A percentile compares a stretch with the other conserved stretches of the same genome.
Conservation (phyloP, 352 stramenopile genomes). For the Pythium angustatum region DNA sequence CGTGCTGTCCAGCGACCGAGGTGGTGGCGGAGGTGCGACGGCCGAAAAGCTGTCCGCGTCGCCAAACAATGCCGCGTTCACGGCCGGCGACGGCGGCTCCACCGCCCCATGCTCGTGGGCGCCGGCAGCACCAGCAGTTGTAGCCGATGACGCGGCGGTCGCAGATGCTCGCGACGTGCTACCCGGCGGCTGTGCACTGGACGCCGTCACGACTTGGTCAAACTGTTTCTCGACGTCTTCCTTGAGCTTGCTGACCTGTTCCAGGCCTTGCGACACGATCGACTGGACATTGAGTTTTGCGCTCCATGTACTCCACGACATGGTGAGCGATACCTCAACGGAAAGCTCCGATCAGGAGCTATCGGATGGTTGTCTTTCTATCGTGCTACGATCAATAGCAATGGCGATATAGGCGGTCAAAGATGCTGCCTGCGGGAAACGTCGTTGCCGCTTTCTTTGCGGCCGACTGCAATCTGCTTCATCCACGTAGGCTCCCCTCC, state of each 20-base stretch:
- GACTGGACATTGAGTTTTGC: slow-evolving; percentile 77
- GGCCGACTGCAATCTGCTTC: too few relatives aligned
- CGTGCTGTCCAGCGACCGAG: slow-evolving; percentile 26
- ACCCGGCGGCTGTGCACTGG: slow-evolving; percentile 9
- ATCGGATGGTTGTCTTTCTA: background rate
- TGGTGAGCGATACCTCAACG: slow-evolving; percentile 10
- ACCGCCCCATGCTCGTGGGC: slow-evolving; percentile 1
- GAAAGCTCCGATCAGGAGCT: slow-evolving; percentile 5
- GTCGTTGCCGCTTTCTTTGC: too few relatives aligned
- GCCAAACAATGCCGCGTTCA: slow-evolving; percentile 21
- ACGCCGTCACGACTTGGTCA: slow-evolving; percentile 67
- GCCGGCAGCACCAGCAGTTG: background rate
- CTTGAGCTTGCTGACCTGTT: slow-evolving; percentile 80
- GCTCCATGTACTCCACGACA: slow-evolving; percentile 70
- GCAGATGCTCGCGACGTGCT: slow-evolving; percentile 16
- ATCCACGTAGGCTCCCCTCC: too few relatives aligned
- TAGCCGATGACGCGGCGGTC: background rate
- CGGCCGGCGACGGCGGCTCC: slow-evolving; percentile 16
- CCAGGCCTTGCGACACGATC: slow-evolving; percentile 81
- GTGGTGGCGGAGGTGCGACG: slow-evolving; percentile 9
- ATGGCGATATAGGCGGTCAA: slow-evolving; percentile 5
- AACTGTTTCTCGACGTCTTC: slow-evolving; percentile 90
- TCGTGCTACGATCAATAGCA: background rate
- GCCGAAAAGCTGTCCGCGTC: background rate
- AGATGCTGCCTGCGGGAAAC: background rate